Evolutionary conservation across 1,284 basidiomycete species (phyloP), one percentile per base, ranked within the genome.

Genomic region (Austroboletus niveus): DNA sequence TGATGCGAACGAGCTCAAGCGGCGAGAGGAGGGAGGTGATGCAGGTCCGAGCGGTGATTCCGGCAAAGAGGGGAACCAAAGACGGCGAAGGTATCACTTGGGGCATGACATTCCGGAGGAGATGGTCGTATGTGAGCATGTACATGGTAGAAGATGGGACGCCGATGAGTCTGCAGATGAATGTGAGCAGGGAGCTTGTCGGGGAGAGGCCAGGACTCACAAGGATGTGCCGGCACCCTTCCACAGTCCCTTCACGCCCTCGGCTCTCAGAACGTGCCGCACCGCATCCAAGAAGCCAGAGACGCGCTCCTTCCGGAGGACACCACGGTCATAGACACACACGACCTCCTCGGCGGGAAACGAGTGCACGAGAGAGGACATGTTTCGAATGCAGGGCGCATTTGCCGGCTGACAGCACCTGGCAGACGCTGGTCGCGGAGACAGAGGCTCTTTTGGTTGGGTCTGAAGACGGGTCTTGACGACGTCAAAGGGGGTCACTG

Each of bases 401-500:
- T 77, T 73, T 41, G 72, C 68, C 48, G 86, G 82, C 66, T 87
- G 86, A 70, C 88, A 91, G 67, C 89, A 91, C 56, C 72, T 74
- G 65, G 79, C 77, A 40, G 72, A 64, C 11, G 79, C 75, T 46
- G 76, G 73, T 48, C 70, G 75, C 56, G 78, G 76, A 65, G 79
- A 79, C 40, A 80, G 72, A 45, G 73, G 77, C 56, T 69, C 70
- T 40, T 75, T 76, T 40, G 82, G 81, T 68, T 93, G 89, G 2
- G 89, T 92, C 69, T 95, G 92, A 20, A 95, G 72, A n/a, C 94
- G 82, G 20, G 94, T 96, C 71, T 96, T 96, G 60, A 96, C 81
- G 50, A 96, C 91, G 70, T 96, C 93, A 66, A 96, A 94, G 4
- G 93, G 93, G 6, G 93, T 96, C 94, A 96, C 92, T 94, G 48